Base-by-base conservation (phyloP, 1,139 yeast species). In the Blastobotrys elegans region DNA sequence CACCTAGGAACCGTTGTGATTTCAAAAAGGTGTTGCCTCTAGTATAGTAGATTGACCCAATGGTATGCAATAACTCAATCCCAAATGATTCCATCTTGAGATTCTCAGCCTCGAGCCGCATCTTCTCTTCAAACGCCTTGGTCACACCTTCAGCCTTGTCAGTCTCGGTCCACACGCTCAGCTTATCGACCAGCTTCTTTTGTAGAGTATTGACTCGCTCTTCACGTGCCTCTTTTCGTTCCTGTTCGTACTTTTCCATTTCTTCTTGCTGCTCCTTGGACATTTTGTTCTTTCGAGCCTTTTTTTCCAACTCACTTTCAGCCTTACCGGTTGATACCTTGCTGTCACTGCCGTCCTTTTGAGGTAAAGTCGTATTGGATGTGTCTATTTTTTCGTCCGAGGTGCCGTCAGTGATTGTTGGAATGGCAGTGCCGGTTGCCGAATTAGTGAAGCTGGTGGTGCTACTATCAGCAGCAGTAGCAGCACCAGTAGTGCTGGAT, bases 71-170 rank as follows among this genome's bases (percentile, higher is more conserved):
- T 41, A 90, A 83, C 63, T 90, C 96, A 45, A 89, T 71, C 7
- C 97, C 97, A 69, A 90, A 92, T 45, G 96, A 86, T 67, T 90
- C 97, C 85, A 88, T 82, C 63, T 90, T 90, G 53, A 92, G 75
- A 41, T 84, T 76, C 60, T 89, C 95, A 1, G 96, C 96, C 66
- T 90, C 97, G 38, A 84, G 77, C 55, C 75, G 76, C 60, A 85
- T 77, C 65, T 89, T 88, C 48, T 75, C 77, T 52, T 74, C 73
- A 66, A 88, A 90, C 0, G 95, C 79, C 29, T 70, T 69, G 14
- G 80, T 78, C 34, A 89, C 84, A 51, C 80, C 89, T 1, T 69
- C 76, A 42, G 77, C 78, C 73, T 83, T 82, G 53, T 80, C 85
- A 1, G 96, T 83, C 65, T 90, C 97, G 0, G 97, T 88, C 68